Base-by-base conservation (phyloP, 805 yeast genomes). In the Metschnikowia kofuensis region DNA sequence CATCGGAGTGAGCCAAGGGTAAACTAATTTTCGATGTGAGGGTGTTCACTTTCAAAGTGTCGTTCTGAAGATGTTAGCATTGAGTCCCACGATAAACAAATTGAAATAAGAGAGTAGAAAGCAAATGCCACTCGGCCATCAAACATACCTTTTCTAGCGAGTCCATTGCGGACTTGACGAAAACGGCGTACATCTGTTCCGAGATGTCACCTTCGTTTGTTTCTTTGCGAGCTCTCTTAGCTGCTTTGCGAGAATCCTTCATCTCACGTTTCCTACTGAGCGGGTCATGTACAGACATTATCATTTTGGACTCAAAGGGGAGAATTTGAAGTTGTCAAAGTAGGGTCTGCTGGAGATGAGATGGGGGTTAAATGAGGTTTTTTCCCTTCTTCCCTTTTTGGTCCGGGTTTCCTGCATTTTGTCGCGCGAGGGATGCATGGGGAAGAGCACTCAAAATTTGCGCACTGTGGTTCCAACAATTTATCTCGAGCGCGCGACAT, bases 121-220 rank as follows among this genome's bases (percentile, higher is more conserved):
- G 14, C 21, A 16, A 15, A 36, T 44, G 38, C 21, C 21, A 21
- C 21, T 21, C 4, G 21, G 21, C 21, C 21, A 21, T 21, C 21
- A 47, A 45, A 68, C 74, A 56, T 69, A 70, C 73, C 70, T 76
- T 78, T 48, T 85, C 90, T 59, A 87, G 70, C 45, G 85, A 78
- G 42, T 83, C 87, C 54, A 89, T 68, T 30, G 92, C 94, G 45
- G 87, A 76, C 55, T 77, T 76, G 34, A 87, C 81, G 59, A 78
- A 78, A 40, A 71, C 61, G 30, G 67, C 51, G 59, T 70, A 73
- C 74, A 72, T 68, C 59, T 66, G 65, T 42, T 68, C 74, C 37
- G 72, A 65, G 51, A 70, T 68, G 21, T 54, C 49, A 27, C 55
- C 58, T 26, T 41, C 35, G 29, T 53, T 56, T 40, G 47, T 28